A percentile compares a stretch with the other conserved stretches of the same genome.
Conservation (phyloP, 257 asterid species). For the Echites panduratus region DNA sequence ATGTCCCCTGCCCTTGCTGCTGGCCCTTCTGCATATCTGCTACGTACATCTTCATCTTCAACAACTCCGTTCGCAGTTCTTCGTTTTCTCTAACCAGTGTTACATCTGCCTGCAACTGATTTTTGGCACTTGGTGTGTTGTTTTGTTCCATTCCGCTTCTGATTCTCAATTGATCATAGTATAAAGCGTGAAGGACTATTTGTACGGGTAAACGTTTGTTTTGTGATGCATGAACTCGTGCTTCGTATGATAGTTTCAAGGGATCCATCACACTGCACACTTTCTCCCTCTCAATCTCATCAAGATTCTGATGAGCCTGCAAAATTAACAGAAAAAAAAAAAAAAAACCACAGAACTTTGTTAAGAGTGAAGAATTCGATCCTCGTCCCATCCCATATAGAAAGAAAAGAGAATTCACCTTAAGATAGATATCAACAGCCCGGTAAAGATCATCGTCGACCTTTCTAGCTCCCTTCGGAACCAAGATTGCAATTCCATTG, state of each 20-base stretch:
- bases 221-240: slow-evolving; percentile 88
- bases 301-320: slow-evolving; percentile 83
- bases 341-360: no score
- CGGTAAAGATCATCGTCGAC: slow-evolving; percentile 86
- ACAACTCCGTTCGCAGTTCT: slow-evolving; percentile 60
- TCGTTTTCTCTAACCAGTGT: slow-evolving; percentile 79
- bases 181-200: slow-evolving; percentile 86
- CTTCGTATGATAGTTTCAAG: slow-evolving; percentile 77
- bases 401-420: no score
- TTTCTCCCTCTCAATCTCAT: slow-evolving; percentile 90
- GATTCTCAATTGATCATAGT: slow-evolving; percentile 73
- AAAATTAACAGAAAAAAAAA: no score
- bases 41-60: slow-evolving; percentile 84
- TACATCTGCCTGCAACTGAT: slow-evolving; percentile 57
- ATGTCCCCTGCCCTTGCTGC: slow-evolving; percentile 34
- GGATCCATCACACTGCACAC: slow-evolving; percentile 94
- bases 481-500: slow-evolving; percentile 78
- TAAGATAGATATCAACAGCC: slow-evolving; percentile 81
- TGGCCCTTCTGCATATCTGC: slow-evolving; percentile 50
- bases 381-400: no score
- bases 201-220: slow-evolving; percentile 91
- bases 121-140: slow-evolving; percentile 44
- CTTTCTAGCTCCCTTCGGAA: slow-evolving; percentile 72
- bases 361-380: neutral
- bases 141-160: slow-evolving; percentile 64